A percentile compares a stretch with the other conserved stretches of the same genome.
These are phyloP conservation scores for Lathyrus aphaca DNA, from an alignment of 306 rosid genomes.

Conservation along the genomic window DNA sequence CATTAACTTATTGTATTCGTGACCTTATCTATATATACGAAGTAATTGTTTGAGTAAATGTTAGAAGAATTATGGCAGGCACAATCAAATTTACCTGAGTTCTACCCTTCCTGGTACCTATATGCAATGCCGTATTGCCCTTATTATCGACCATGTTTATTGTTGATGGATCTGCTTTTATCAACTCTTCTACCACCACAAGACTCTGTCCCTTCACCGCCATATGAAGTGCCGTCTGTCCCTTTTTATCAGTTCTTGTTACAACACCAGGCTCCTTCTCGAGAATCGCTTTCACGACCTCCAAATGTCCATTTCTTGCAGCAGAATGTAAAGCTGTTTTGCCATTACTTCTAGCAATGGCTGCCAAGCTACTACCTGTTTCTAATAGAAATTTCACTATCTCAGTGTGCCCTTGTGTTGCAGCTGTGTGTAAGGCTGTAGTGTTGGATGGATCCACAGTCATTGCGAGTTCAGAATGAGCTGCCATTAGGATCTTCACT, in stretches of 20 bases:
- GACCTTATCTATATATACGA: background rate
- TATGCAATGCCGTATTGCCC: conserved; percentile 83
- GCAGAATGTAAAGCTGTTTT: conserved; percentile 95
- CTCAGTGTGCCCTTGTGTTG: conserved; percentile 87
- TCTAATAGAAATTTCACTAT: conserved; percentile 73
- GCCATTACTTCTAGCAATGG: conserved; percentile 91
- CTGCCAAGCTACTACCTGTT: conserved; percentile 77
- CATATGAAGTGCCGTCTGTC: conserved; percentile 97
- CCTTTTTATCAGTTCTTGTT: conserved; percentile 78
- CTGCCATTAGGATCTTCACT: conserved; percentile 70
- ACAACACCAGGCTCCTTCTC: conserved; percentile 71
- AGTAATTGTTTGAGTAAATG: conserved; percentile 6
- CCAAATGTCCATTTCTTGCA: conserved; percentile 89
- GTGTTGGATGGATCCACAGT: conserved; percentile 92
- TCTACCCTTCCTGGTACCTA: conserved; percentile 86
- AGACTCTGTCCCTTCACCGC: conserved; percentile 87
- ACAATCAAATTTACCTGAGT: conserved; percentile 59
- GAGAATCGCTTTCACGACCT: conserved; percentile 64
- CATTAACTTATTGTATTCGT: conserved; percentile 10
- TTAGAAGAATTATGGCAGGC: conserved; percentile 3
- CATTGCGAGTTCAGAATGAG: conserved; percentile 82
- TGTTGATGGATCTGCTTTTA: conserved; percentile 65
- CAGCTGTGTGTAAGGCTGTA: conserved; percentile 96
- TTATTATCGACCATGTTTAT: conserved; percentile 78
- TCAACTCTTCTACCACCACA: conserved; percentile 77